Percentiles rank a stretch among this genome's conserved stretches.
These are phyloP conservation scores for Phytopythium delawarense DNA, from an alignment of 352 stramenopile genomes.

Conservation along the genomic window DNA sequence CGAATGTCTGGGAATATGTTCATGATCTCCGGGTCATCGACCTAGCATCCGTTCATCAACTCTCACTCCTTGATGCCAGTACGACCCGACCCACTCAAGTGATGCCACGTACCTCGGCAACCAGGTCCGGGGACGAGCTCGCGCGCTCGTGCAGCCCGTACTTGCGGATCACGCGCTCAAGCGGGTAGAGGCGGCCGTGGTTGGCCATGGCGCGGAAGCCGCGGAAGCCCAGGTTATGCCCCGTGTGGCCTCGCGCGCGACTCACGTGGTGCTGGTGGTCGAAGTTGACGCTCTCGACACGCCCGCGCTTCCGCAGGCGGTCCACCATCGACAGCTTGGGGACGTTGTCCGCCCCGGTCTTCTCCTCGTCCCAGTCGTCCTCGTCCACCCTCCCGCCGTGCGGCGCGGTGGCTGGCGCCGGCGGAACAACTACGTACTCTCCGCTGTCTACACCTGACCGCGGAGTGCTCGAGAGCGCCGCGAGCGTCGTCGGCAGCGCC, in stretches of 20 bases:
- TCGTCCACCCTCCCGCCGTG: not conserved
- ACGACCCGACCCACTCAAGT: not conserved
- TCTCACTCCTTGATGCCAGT: not conserved
- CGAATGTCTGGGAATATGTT: slow-evolving; percentile 83
- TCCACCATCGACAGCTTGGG: slow-evolving; percentile 27
- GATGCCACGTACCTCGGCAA: slow-evolving; percentile 1
- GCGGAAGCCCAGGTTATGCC: slow-evolving; percentile 4
- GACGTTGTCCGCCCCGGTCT: not conserved
- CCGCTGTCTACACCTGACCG: not conserved
- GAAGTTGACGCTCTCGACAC: slow-evolving; percentile 60
- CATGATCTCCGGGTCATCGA: slow-evolving; percentile 45
- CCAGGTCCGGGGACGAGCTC: slow-evolving; percentile 9
- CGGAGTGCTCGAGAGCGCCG: not conserved
- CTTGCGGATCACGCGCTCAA: slow-evolving; percentile 6
- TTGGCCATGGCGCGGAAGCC: slow-evolving; percentile 1
- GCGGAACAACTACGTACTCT: not conserved
- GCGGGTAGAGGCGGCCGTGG: slow-evolving; percentile 1
- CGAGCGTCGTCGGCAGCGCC: not conserved
- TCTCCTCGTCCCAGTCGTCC: not conserved
- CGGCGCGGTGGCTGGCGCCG: slow-evolving; percentile 1
- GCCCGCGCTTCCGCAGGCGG: slow-evolving; percentile 53
- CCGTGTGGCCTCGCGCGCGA: slow-evolving; percentile 2
- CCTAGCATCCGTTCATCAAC: slow-evolving; percentile 11
- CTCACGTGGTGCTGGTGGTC: slow-evolving; percentile 14
- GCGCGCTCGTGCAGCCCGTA: slow-evolving; percentile 12